Evolutionary conservation across 805 yeast genomes (phyloP).

Genomic region (Pichia rugopelliculosa): DNA sequence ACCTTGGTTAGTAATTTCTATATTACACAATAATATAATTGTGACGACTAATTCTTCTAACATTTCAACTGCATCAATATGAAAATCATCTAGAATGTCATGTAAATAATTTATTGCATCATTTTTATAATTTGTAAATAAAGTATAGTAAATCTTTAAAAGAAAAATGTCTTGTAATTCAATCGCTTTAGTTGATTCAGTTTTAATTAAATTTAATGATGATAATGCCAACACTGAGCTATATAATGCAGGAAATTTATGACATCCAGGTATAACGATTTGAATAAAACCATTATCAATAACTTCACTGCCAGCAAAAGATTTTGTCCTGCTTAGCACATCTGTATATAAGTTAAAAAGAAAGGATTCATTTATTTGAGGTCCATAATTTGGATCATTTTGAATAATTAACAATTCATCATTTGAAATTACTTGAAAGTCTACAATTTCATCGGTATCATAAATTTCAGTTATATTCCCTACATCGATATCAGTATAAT

Average conservation of each 20-base stretch:
- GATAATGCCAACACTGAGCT: slow-evolving; percentile 23
- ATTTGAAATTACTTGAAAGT: not conserved
- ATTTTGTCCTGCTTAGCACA: slow-evolving; percentile 19
- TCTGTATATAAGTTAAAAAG: slow-evolving; percentile 21
- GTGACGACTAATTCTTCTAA: slow-evolving; percentile 25
- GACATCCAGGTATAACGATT: slow-evolving; percentile 24
- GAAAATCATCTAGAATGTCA: slow-evolving; percentile 20
- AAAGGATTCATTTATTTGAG: slow-evolving; percentile 9
- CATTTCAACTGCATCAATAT: slow-evolving; percentile 15
- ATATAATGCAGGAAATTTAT: slow-evolving; percentile 20
- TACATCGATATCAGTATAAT: not conserved
- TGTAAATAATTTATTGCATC: slow-evolving; percentile 26
- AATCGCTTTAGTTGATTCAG: slow-evolving; percentile 8
- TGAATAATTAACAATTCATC: not conserved
- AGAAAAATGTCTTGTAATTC: not conserved
- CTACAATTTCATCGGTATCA: not conserved
- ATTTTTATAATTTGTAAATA: slow-evolving; percentile 21
- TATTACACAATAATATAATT: slow-evolving; percentile 25
- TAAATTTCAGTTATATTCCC: not conserved
- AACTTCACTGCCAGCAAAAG: slow-evolving; percentile 17
- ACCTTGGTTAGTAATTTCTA: slow-evolving; percentile 26
- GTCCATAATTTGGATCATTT: not conserved
- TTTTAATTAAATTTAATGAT: slow-evolving; percentile 21
- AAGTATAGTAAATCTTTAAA: slow-evolving; percentile 5
- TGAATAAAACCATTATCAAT: slow-evolving; percentile 22